Conservation (phyloP, 2,329 filamentous ascomycete genomes). For the Sporothrix mexicana region DNA sequence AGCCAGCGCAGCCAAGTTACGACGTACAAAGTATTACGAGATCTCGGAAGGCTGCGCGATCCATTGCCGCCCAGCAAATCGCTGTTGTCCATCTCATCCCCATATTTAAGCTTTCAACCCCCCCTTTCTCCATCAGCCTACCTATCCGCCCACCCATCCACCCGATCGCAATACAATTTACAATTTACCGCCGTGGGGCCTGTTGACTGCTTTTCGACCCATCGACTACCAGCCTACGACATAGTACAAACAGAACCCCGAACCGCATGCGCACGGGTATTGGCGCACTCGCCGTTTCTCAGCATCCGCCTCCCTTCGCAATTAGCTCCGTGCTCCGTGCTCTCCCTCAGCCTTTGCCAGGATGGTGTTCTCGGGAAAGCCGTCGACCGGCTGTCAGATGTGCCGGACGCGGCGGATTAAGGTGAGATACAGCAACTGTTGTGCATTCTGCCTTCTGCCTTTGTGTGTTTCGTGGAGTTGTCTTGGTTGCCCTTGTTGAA, state of each 20-base stretch:
- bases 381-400: slow-evolving; percentile 74
- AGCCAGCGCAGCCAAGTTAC: not conserved
- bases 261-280: not conserved
- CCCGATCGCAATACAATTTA: slow-evolving; percentile 19
- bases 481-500: no score
- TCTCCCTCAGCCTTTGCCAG: not conserved
- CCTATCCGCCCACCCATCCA: not conserved
- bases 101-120: slow-evolving; percentile 12
- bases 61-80: not conserved
- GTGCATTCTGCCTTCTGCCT: no score
- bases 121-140: not conserved
- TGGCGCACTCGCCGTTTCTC: not conserved
- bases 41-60: slow-evolving; percentile 1
- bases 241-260: not conserved
- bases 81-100: not conserved
- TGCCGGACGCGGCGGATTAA: slow-evolving; percentile 76
- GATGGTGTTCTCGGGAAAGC: slow-evolving; percentile 71
- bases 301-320: no score
- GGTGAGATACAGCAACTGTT: slow-evolving; percentile 51
- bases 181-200: not conserved
- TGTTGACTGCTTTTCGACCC: not conserved
- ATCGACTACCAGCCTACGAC: not conserved
- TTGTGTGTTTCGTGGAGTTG: no score
- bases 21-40: not conserved
- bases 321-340: no score